phyloP scores from a whole-genome alignment of 768 basidiomycete genomes.

The Termitomyces sp. region DNA sequence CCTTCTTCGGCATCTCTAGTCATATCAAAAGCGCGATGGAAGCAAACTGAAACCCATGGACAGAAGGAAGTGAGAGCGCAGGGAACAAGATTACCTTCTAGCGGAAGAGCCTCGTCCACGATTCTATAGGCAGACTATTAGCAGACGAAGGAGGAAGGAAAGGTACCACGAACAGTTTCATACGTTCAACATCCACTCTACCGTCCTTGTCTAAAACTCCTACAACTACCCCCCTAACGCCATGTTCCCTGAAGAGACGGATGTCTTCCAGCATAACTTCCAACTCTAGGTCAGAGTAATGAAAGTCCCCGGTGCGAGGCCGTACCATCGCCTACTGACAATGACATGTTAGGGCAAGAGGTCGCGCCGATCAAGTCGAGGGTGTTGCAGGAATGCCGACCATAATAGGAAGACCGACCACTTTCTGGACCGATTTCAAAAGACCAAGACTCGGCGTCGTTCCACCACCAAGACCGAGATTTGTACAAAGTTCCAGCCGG shows the following conservation, averaged over 20 bases:
- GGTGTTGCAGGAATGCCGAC: conserved; percentile 29
- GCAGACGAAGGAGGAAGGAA: background rate
- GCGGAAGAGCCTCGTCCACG: conserved; percentile 50
- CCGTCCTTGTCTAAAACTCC: conserved; percentile 57
- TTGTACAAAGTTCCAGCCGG: conserved; percentile 73
- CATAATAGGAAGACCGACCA: conserved; percentile 61
- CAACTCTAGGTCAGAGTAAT: conserved; percentile 64
- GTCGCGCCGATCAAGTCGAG: background rate
- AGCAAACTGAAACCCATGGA: conserved; percentile 49
- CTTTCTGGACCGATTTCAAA: conserved; percentile 50
- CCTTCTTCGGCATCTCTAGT: conserved; percentile 51
- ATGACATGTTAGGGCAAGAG: conserved; percentile 4
- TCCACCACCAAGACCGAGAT: conserved; percentile 71
- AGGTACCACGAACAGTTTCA: conserved; percentile 44
- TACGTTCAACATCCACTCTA: conserved; percentile 52
- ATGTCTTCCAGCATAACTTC: conserved; percentile 77
- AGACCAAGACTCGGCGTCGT: conserved; percentile 81
- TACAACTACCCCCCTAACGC: conserved; percentile 64
- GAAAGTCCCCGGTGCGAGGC: conserved; percentile 76
- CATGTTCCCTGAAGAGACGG: conserved; percentile 49
- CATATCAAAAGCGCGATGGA: conserved; percentile 82
- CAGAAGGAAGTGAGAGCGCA: background rate
- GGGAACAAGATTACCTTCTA: conserved; percentile 49
- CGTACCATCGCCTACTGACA: conserved; percentile 68
- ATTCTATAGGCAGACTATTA: conserved; percentile 27